phyloP scores from a whole-genome alignment of 2,329 filamentous ascomycete genomes.

The Ascochyta lentis region DNA sequence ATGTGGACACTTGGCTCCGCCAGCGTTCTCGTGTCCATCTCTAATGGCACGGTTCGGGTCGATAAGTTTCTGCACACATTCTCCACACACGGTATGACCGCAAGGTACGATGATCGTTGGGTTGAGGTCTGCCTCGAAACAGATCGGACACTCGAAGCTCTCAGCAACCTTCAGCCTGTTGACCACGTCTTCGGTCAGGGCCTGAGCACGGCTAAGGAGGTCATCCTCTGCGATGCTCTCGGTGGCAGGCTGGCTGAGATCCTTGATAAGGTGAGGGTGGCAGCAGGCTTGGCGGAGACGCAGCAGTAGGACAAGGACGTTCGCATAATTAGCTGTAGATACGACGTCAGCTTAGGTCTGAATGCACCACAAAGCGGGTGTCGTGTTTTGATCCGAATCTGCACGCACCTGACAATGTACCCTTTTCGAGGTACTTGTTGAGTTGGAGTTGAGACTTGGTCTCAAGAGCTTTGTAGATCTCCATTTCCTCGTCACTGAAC shows the following conservation, averaged over 20 bases:
- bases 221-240: constrained; percentile 61
- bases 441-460: constrained; percentile 71
- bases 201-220: constrained; percentile 68
- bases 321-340: constrained; percentile 70
- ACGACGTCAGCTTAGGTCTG: constrained; percentile 6
- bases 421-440: constrained; percentile 75
- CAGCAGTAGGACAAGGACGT: constrained; percentile 78
- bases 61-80: constrained; percentile 74
- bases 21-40: constrained; percentile 63
- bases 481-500: constrained; percentile 70
- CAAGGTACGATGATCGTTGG: constrained; percentile 82
- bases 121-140: constrained; percentile 76
- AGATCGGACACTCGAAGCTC: constrained; percentile 80
- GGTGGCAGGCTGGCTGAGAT: constrained; percentile 70
- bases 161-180: constrained; percentile 67
- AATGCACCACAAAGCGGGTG: not conserved
- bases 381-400: not conserved
- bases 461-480: constrained; percentile 72
- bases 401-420: constrained; percentile 64
- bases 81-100: constrained; percentile 78
- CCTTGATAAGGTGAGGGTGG: constrained; percentile 74
- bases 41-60: constrained; percentile 66
- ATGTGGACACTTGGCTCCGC: constrained; percentile 71
- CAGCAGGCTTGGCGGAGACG: constrained; percentile 83
- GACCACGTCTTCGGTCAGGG: constrained; percentile 67